A percentile compares a stretch with the other conserved stretches of the same genome.
These are phyloP conservation scores for Penicillium diatomitis DNA, from an alignment of 495 filamentous ascomycete species.

Conservation along the genomic window DNA sequence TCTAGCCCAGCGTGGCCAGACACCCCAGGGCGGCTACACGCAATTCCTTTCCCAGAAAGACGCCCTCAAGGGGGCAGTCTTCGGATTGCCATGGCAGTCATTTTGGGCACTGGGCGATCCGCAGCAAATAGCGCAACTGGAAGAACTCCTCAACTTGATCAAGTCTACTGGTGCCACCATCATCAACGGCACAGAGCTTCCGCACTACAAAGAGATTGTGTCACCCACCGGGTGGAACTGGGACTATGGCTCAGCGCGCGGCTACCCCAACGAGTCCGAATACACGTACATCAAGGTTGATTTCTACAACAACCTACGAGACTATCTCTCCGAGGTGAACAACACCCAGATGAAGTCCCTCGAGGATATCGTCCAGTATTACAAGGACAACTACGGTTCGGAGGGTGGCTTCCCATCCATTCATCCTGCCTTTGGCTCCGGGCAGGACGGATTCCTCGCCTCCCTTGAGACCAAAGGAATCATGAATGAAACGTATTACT, in stretches of 20 bases:
- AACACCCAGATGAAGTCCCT: slow-evolving; percentile 56
- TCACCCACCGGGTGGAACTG: slow-evolving; percentile 60
- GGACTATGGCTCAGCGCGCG: slow-evolving; percentile 56
- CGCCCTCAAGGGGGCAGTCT: slow-evolving; percentile 50
- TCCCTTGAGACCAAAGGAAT: slow-evolving; percentile 49
- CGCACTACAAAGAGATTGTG: slow-evolving; percentile 50
- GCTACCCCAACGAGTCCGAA: slow-evolving; percentile 59
- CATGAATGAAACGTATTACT: slow-evolving; percentile 56
- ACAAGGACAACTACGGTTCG: slow-evolving; percentile 53
- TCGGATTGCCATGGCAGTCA: slow-evolving; percentile 61
- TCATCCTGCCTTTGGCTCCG: slow-evolving; percentile 57
- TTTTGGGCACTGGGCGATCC: slow-evolving; percentile 54
- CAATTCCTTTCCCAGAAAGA: slow-evolving; percentile 43
- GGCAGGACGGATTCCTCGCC: slow-evolving; percentile 60
- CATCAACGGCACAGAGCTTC: slow-evolving; percentile 61
- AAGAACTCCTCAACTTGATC: slow-evolving; percentile 45
- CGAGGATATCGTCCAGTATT: slow-evolving; percentile 61
- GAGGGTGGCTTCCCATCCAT: slow-evolving; percentile 59
- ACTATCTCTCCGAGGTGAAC: slow-evolving; percentile 54
- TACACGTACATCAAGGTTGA: slow-evolving; percentile 66
- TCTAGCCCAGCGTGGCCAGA: slow-evolving; percentile 41
- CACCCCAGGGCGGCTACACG: slow-evolving; percentile 45
- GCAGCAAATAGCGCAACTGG: slow-evolving; percentile 43
- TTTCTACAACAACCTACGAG: slow-evolving; percentile 64
- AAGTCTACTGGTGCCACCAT: slow-evolving; percentile 54